These are phyloP conservation scores for Euphorbia schlechtendalii DNA, from an alignment of 441 rosid species.

Conservation along the genomic window DNA sequence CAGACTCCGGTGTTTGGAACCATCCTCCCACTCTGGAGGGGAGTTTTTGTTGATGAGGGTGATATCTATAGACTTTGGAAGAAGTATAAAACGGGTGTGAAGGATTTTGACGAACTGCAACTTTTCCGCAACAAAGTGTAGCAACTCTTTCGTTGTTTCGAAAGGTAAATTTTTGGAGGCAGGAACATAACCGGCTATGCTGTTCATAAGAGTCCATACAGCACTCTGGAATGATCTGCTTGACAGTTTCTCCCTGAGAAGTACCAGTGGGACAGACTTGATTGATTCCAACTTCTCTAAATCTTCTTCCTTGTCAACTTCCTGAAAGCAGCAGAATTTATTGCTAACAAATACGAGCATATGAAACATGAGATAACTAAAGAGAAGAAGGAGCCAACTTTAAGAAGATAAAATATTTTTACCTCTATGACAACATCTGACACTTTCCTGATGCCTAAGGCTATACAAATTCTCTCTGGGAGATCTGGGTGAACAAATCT, in stretches of 20 bases:
- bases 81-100: conserved; percentile 70
- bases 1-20: conserved; percentile 57
- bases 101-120: conserved; percentile 71
- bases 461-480: conserved; percentile 66
- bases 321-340: conserved; percentile 38
- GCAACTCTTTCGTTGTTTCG: conserved; percentile 43
- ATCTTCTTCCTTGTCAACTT: conserved; percentile 53
- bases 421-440: conserved; percentile 95
- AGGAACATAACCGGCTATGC: conserved; percentile 31
- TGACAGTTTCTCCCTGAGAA: conserved; percentile 52
- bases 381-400: conserved; percentile 10
- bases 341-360: conserved; percentile 9
- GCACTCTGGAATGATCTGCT: conserved; percentile 73
- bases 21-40: conserved; percentile 65
- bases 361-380: not conserved
- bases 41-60: conserved; percentile 54
- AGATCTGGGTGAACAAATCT: conserved; percentile 82
- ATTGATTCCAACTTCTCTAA: conserved; percentile 51
- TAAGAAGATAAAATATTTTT: conserved; percentile 13
- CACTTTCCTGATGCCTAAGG: conserved; percentile 74
- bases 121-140: conserved; percentile 54
- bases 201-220: conserved; percentile 54
- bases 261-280: conserved; percentile 50
- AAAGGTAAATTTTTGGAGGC: conserved; percentile 32
- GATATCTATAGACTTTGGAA: conserved; percentile 60